A percentile compares a stretch with the other conserved stretches of the same genome.
Conservation (phyloP, 2,329 filamentous ascomycete genomes). For the Emmonsiellopsis sp. region DNA sequence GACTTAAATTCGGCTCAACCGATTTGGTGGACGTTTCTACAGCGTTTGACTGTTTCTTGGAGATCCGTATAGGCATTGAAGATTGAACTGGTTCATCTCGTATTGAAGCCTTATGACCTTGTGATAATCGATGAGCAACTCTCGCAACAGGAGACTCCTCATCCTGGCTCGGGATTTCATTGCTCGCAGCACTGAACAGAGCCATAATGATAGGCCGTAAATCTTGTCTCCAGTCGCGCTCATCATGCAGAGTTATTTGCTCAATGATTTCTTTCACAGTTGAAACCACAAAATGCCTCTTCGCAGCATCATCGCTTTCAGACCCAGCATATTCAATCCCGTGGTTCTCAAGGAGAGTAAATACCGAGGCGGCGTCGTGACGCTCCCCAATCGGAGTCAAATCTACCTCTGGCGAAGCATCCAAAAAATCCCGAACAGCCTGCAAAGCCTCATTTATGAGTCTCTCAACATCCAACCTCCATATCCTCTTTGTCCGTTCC, state of each 20-base stretch:
- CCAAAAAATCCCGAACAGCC: not conserved
- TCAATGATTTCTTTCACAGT: not conserved
- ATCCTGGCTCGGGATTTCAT: not conserved
- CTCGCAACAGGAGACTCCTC: not conserved
- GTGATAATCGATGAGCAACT: not conserved
- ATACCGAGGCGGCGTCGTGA: not conserved
- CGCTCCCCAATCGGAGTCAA: not conserved
- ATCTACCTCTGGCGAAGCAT: not conserved
- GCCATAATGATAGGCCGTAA: not conserved
- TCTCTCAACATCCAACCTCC: not conserved
- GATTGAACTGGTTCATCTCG: not conserved
- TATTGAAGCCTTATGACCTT: not conserved
- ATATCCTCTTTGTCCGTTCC: not conserved
- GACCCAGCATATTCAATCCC: not conserved
- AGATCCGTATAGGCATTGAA: not conserved
- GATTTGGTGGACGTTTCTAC: not conserved
- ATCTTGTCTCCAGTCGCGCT: not conserved
- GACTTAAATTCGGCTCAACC: not conserved
- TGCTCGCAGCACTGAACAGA: not conserved
- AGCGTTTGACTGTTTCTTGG: slow-evolving; percentile 2
- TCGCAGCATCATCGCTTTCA: not conserved
- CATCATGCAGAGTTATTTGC: not conserved
- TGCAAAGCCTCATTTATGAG: not conserved
- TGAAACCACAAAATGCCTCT: not conserved
- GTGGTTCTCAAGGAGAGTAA: not conserved